Percentiles rank a stretch among this genome's conserved stretches.
Conservation (phyloP, 352 stramenopile species). For the Pseudoperonospora humuli region DNA sequence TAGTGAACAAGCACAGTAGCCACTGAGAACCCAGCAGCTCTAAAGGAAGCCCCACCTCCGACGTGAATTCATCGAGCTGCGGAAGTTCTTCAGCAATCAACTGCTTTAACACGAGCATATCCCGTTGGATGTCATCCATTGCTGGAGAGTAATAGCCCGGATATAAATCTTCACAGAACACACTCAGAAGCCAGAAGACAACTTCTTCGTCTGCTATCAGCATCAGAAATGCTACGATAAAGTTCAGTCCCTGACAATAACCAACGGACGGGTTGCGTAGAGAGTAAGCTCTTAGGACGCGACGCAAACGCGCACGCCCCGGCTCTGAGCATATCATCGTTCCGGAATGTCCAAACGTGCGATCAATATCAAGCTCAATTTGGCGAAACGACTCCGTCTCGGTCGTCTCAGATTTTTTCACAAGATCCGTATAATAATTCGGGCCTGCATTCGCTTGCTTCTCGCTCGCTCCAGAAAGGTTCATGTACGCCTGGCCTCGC, state of each 20-base stretch:
- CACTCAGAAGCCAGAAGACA: conserved; percentile 84
- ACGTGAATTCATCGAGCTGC: conserved; percentile 61
- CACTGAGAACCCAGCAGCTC: conserved; percentile 86
- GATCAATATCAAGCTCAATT: conserved; percentile 83
- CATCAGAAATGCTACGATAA: conserved; percentile 82
- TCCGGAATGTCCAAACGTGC: conserved; percentile 71
- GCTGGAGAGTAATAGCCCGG: conserved; percentile 84
- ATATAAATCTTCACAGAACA: conserved; percentile 86
- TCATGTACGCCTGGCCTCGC: conserved; percentile 66
- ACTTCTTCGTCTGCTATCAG: conserved; percentile 76
- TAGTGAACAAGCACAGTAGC: conserved; percentile 88
- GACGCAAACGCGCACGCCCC: conserved; percentile 44
- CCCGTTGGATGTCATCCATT: conserved; percentile 86
- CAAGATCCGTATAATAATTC: conserved; percentile 46
- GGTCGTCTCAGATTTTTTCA: conserved; percentile 29
- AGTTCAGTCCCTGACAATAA: conserved; percentile 87
- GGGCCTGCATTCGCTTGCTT: conserved; percentile 43
- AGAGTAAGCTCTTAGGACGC: conserved; percentile 75
- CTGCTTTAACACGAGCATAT: conserved; percentile 85
- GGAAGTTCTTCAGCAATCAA: conserved; percentile 80
- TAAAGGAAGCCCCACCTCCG: conserved; percentile 70
- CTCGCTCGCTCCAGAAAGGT: conserved; percentile 45
- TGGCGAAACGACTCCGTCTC: conserved; percentile 68
- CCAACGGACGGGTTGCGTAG: conserved; percentile 69
- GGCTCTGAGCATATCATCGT: conserved; percentile 54